A percentile compares a stretch with the other conserved stretches of the same genome.
These are phyloP conservation scores for Cyclotella baltica DNA, from an alignment of 108 stramenopile genomes.

Conservation along the genomic window DNA sequence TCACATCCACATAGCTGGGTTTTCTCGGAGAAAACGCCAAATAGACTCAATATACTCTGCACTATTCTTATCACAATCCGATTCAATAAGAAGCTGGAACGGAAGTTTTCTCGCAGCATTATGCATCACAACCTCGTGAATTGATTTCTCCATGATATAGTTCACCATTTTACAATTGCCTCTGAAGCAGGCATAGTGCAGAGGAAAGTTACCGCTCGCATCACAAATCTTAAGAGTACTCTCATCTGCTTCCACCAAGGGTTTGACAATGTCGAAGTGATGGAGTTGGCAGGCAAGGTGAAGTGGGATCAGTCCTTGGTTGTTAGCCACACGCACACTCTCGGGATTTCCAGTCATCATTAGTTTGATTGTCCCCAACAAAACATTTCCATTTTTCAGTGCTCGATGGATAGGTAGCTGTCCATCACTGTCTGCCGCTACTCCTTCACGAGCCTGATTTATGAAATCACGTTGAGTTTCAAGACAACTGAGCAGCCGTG, in stretches of 20 bases:
- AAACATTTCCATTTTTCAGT: neutral
- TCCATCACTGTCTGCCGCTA: neutral
- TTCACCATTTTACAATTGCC: neutral
- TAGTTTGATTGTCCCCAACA: neutral
- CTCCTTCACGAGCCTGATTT: neutral
- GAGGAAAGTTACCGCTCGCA: constrained; percentile 1
- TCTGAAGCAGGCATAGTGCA: neutral
- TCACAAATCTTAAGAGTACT: neutral
- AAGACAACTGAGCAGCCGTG: neutral
- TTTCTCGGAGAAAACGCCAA: neutral
- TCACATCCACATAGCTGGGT: too few species aligned
- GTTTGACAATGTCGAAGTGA: neutral
- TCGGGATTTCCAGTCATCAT: neutral
- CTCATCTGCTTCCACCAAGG: constrained; percentile 2
- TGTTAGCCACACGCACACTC: neutral
- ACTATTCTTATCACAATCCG: neutral
- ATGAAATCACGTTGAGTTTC: neutral
- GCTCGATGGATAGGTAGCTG: neutral
- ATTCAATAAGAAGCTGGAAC: neutral
- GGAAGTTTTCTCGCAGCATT: neutral
- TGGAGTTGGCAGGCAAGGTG: neutral
- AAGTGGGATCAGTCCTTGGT: neutral
- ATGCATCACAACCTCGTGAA: neutral
- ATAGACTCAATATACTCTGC: neutral
- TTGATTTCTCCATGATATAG: neutral